Conservation (phyloP, 345 rosid species). For the Theobroma cacao region DNA sequence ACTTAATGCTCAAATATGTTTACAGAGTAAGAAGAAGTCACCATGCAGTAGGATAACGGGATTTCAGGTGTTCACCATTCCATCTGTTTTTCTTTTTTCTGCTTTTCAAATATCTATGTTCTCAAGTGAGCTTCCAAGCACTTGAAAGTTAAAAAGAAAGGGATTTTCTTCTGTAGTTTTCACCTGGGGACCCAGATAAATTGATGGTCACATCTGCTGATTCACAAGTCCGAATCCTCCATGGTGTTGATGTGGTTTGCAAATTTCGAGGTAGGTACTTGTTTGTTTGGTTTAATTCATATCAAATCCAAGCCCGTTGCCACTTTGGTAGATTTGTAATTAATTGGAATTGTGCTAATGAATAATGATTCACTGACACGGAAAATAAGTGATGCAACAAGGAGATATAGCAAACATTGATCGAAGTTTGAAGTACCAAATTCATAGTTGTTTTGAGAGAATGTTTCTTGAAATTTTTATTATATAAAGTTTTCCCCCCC, state of each 20-base stretch:
- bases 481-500: background rate
- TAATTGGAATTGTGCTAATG: background rate
- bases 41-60: slow-evolving; percentile 44
- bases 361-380: background rate
- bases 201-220: slow-evolving; percentile 47
- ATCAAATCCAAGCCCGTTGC: background rate
- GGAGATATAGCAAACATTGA: background rate
- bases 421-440: background rate
- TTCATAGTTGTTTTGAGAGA: background rate
- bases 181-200: slow-evolving; percentile 33
- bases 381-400: background rate
- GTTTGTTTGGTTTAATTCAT: slow-evolving; percentile 6
- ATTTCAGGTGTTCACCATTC: slow-evolving; percentile 32
- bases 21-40: slow-evolving; percentile 44
- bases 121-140: background rate
- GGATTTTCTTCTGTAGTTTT: slow-evolving; percentile 28
- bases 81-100: background rate
- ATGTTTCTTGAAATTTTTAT: background rate
- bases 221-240: slow-evolving; percentile 35
- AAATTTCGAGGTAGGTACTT: slow-evolving; percentile 33
- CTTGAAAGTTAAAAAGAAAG: background rate
- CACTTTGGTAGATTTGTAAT: background rate
- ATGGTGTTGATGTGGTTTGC: slow-evolving; percentile 33
- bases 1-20: slow-evolving; percentile 26
- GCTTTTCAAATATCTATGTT: background rate